Base-by-base conservation (phyloP, 73 alveolate genomes). In the Halteria grandinella region DNA sequence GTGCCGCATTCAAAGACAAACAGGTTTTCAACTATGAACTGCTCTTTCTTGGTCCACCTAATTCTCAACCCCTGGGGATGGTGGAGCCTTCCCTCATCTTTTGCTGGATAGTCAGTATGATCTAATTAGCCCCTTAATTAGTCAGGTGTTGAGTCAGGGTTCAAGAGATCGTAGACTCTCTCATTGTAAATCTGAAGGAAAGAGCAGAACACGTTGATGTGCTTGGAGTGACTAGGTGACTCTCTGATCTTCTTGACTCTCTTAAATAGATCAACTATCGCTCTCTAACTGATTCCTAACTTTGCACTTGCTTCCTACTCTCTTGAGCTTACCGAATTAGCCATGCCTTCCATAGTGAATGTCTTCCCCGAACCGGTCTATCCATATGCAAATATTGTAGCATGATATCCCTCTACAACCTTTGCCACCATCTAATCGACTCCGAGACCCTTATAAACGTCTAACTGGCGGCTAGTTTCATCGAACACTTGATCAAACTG, bases 21-120 rank as follows among this genome's bases (percentile, higher is more conserved):
- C 40, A 93, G 76, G 57, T 91, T 91, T 69, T 93, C 98, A 11
- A 93, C 98, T 15, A 71, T 69, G 69, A 91, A 85, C 60, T 90
- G 64, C 33, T 93, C 94, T 70, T 89, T 83, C 20, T 80, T 82
- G 55, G 89, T 91, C 96, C 95, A 85, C 51, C 97, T 87, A 39
- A 93, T 59, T 75, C 88, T 73, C 37, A 90, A 81, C 14, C 95
- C 94, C 31, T 44, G 36, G 20, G 78, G 36, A 20, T 51, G 52
- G 47, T 5, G 11, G 47, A 5, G n/a, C 47, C 47, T 11, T 5
- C 47, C 47, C 11, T 5, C 5, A 11, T 11, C 11, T 11, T 5
- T 36, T 5, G 5, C n/a, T 7, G 5, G 47, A 11, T 7, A 36
- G 5, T 5, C 47, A 5, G 47, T 5, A 5, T 36, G 47, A 11